These are phyloP conservation scores for Citeromyces hawaiiensis DNA, from an alignment of 1,139 yeast species.

Conservation along the genomic window DNA sequence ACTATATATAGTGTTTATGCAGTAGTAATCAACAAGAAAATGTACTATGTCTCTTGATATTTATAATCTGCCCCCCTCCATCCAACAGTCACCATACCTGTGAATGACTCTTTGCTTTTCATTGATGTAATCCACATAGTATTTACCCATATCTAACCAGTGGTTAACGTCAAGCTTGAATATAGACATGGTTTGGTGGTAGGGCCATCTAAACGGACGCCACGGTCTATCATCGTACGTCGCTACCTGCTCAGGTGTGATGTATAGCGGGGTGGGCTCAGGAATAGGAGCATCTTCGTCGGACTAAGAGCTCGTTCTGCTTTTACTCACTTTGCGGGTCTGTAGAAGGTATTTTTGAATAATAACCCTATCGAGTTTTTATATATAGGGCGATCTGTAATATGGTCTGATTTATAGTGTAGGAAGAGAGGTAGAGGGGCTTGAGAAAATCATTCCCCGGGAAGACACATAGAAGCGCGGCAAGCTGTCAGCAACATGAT, in stretches of 20 bases:
- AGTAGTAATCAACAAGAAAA: too few species aligned
- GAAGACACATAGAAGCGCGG: too few species aligned
- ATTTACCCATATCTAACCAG: conserved; percentile 74
- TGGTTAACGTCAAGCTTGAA: conserved; percentile 57
- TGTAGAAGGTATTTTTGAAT: not conserved
- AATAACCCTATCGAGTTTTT: too few species aligned
- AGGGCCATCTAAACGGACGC: conserved; percentile 75
- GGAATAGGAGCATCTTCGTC: conserved; percentile 23
- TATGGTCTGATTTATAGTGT: too few species aligned
- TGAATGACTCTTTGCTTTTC: conserved; percentile 48
- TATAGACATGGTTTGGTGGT: conserved; percentile 70
- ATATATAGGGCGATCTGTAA: too few species aligned
- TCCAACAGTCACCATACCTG: conserved; percentile 40
- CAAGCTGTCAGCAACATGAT: too few species aligned
- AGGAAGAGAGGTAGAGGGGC: too few species aligned
- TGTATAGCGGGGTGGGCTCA: conserved; percentile 43
- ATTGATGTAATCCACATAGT: conserved; percentile 49
- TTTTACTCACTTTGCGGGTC: conserved; percentile 2
- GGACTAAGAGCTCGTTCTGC: conserved; percentile 13
- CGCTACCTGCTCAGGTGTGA: conserved; percentile 55
- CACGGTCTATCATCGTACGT: conserved; percentile 65
- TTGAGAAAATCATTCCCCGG: too few species aligned
- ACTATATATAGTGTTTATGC: too few species aligned
- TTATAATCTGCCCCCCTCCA: too few species aligned
- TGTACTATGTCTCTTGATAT: too few species aligned